Evolutionary conservation across 2,329 filamentous ascomycete genomes (phyloP), one percentile per base, ranked within the genome.

Genomic region (Talaromyces sp.): DNA sequence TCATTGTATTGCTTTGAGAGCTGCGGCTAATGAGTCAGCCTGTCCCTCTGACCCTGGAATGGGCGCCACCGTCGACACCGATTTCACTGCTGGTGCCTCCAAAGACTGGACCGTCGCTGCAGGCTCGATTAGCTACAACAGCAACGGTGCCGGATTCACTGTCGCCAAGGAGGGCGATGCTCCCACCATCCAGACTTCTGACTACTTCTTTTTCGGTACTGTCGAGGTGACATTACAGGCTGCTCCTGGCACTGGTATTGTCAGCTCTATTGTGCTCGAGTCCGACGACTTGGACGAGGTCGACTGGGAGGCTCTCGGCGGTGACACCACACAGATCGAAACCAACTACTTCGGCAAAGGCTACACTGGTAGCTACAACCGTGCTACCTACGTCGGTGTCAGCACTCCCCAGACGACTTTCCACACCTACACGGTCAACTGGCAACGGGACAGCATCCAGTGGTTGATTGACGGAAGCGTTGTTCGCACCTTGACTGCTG

Each of bases 261-360:
- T 99, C 70, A 97, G 92, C 78, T 94, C 91, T 37, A 84, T 96
- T 41, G 93, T 99, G 14, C 82, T 99, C 68, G 89, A 96, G 79
- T 97, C 93, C n/a, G 93, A 98, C 77, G 87, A 87, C 73, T 86
- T 97, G 43, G 95, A 99, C 79, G 95, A 99, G 82, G 94, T 99
- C 73, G 95, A 99, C 78, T 91, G 95, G 83, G 77, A 79, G 68
- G 72, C 72, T 64, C 67, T 79, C 54, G 79, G 79, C 56, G 72
- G 75, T 31, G 71, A 76, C 60, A 73, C 69, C 22, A 72, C 68
- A 45, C 68, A 73, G 60, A 74, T 80, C 39, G 93, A 98, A 80
- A 91, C 90, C 72, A 98, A 99, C 80, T 99, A 96, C 82, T 99
- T 98, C 72, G 92, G 93, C 77, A 97, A 98, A 80, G 95, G 94